These are phyloP conservation scores for Cytidiella melzeri DNA, from an alignment of 768 basidiomycete genomes.

Conservation along the genomic window DNA sequence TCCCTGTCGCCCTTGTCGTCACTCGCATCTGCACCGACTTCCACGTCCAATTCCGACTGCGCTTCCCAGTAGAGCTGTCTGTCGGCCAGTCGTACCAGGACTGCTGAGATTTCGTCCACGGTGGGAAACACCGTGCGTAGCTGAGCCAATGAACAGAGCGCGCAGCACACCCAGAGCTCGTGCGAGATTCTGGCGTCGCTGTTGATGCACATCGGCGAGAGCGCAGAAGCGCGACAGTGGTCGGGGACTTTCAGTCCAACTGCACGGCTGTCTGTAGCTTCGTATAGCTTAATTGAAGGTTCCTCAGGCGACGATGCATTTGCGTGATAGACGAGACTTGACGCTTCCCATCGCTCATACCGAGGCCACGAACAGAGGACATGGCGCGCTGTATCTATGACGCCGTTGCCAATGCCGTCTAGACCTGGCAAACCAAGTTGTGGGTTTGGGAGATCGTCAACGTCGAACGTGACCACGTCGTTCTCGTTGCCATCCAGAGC, in stretches of 20 bases:
- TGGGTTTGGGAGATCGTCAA: slow-evolving; percentile 3
- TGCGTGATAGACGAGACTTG: slow-evolving; percentile 8
- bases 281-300: not conserved
- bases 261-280: not conserved
- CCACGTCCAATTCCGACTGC: not conserved
- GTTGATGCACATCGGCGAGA: slow-evolving; percentile 15
- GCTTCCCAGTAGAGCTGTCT: slow-evolving; percentile 7
- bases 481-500: slow-evolving; percentile 32
- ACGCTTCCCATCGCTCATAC: slow-evolving; percentile 5
- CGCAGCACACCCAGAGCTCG: slow-evolving; percentile 18
- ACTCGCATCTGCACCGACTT: slow-evolving; percentile 1
- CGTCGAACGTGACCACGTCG: slow-evolving; percentile 22
- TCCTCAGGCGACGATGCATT: not conserved
- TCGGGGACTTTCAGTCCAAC: not conserved
- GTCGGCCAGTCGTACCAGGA: slow-evolving; percentile 7
- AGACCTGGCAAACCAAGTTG: not conserved
- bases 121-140: not conserved
- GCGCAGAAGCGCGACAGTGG: not conserved
- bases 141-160: slow-evolving; percentile 3
- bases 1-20: slow-evolving; percentile 8
- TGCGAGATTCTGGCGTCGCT: slow-evolving; percentile 20
- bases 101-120: not conserved
- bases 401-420: not conserved
- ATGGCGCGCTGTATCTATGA: not conserved
- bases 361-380: slow-evolving; percentile 3